A percentile compares a stretch with the other conserved stretches of the same genome.
Evolutionary conservation across 345 rosid species (phyloP).

Genomic region (Balakata baccata): DNA sequence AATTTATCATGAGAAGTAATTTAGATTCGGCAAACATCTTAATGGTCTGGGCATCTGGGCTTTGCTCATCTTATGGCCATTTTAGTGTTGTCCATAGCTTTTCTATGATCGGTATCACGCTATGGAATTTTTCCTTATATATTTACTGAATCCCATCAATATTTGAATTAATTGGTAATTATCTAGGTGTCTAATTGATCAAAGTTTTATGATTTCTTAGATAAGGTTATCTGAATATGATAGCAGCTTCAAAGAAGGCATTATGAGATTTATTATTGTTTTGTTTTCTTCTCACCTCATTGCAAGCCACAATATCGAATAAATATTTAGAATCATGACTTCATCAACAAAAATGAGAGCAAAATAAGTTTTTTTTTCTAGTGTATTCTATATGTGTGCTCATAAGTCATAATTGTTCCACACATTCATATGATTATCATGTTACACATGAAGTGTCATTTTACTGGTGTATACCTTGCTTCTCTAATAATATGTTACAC

Average conservation of each 20-base stretch:
- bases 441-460: neutral
- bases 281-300: neutral
- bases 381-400: neutral
- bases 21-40: neutral
- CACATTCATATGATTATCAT: neutral
- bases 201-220: neutral
- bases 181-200: neutral
- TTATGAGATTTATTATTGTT: neutral
- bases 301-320: neutral
- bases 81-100: neutral
- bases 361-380: neutral
- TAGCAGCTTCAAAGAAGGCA: neutral
- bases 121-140: neutral
- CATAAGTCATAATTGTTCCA: neutral
- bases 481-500: neutral
- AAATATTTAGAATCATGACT: neutral
- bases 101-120: neutral
- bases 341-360: neutral
- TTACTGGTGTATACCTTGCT: neutral
- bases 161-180: neutral
- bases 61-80: neutral
- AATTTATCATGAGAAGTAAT: neutral
- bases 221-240: neutral
- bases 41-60: neutral
- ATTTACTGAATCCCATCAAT: neutral